Evolutionary conservation across 2,329 filamentous ascomycete species (phyloP), one percentile per base, ranked within the genome.

Genomic region (Metarhizium anisopliae): DNA sequence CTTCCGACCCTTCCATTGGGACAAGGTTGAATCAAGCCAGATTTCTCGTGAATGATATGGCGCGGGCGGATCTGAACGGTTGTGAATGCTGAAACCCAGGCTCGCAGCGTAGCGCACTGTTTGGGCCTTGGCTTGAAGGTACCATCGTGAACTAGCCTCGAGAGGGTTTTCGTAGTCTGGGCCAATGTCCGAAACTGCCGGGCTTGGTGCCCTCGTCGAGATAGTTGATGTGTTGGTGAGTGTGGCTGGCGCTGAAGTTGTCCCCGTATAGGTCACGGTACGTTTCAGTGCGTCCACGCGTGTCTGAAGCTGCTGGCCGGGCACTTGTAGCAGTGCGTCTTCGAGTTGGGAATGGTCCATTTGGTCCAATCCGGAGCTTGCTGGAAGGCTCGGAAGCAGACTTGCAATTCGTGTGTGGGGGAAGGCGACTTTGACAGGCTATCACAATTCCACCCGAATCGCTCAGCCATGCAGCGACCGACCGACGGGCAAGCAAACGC

Each of bases 81-180:
- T 75, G 54, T 69, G 66, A 58, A 75, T 67, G 56, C 70, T 70
- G 63, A 74, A 75, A 55, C 73, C 74, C 35, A 77, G 58, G 57
- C 68, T 72, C 53, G 75, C 73, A 43, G 72, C 75, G 53, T 73
- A 73, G 38, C 75, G 73, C 51, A 77, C 67, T 47, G 74, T 71
- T 52, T 73, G 68, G 50, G 73, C 74, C 16, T 72, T 70, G 52
- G 74, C 73, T 40, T 64, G 64, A 55, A 77, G 67, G 51, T 70
- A 68, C 74, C 74, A 77, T 58, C 74, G 69, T 20, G 74, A 73
- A 55, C 70, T 72, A 49, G 63, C 62, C 57, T 77, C 73, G 50
- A 77, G 69, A 18, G 73, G 72, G 59, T 77, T 77, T 53, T 70
- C 67, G 58, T 77, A 77, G 50, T 70, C 72, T 56, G 63, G 62